Evolutionary conservation across 345 rosid genomes (phyloP).

Genomic region (Citrus reticulata): DNA sequence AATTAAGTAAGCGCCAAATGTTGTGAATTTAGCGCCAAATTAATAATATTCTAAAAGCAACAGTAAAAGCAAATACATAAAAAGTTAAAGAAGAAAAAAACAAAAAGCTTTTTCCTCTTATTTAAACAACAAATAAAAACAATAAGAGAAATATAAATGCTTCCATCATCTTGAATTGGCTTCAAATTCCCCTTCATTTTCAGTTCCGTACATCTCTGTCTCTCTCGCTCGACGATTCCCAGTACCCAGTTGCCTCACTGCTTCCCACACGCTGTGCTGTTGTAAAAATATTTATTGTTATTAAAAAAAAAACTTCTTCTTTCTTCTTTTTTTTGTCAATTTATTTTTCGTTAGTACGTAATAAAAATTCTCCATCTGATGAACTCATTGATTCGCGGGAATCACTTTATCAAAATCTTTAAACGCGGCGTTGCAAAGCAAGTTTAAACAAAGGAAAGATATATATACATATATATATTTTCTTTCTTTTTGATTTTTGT

Average conservation of each 20-base stretch:
- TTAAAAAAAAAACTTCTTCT: neutral
- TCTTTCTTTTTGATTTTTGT: too few species aligned
- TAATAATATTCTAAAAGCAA: too few species aligned
- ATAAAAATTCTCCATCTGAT: neutral
- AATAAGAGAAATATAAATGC: neutral
- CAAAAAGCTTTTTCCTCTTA: neutral
- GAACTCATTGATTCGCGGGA: neutral
- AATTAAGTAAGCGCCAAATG: too few species aligned
- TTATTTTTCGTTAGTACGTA: neutral
- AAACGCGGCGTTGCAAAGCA: neutral
- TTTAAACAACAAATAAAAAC: neutral
- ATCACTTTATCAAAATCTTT: neutral
- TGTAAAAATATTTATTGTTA: neutral
- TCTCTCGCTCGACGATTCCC: neutral
- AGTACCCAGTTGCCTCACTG: neutral
- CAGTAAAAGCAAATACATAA: too few species aligned
- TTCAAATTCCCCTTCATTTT: slow-evolving; percentile 4
- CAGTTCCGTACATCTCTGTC: slow-evolving; percentile 4
- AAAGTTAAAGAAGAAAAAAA: neutral
- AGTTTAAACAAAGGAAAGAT: neutral
- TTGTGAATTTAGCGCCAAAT: too few species aligned
- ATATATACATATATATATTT: too few species aligned
- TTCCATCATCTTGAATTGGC: neutral
- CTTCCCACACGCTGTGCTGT: neutral
- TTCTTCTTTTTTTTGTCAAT: neutral